These are phyloP conservation scores for Oryza brachyantha DNA, from an alignment of 176 grass and related monocot genomes.

Conservation along the genomic window DNA sequence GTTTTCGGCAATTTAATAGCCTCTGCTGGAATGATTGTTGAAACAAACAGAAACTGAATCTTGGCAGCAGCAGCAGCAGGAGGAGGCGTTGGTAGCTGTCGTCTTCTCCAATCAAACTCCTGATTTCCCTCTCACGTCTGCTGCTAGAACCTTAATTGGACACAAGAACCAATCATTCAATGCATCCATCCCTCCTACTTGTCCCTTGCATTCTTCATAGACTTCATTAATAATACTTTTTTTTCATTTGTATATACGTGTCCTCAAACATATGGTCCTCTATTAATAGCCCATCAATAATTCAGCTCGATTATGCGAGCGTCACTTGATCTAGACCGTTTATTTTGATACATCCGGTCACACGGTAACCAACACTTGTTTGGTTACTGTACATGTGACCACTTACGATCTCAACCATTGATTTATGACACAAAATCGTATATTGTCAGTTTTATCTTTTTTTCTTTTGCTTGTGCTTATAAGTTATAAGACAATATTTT, in stretches of 20 bases:
- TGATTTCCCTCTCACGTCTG: conserved; percentile 20
- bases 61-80: neutral
- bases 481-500: no score
- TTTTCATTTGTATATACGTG: neutral
- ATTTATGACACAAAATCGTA: neutral
- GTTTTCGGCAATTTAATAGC: neutral
- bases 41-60: neutral
- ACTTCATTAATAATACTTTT: neutral
- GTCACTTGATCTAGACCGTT: neutral
- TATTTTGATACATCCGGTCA: neutral
- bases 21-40: neutral
- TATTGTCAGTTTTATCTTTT: no score
- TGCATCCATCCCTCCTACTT: neutral
- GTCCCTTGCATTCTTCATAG: neutral
- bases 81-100: conserved; percentile 12
- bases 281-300: neutral
- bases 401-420: no score
- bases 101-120: neutral
- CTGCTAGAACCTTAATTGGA: neutral
- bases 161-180: conserved; percentile 21
- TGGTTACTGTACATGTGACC: neutral
- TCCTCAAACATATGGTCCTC: neutral
- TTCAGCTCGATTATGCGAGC: neutral
- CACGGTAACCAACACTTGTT: neutral
- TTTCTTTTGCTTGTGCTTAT: no score